These are phyloP conservation scores for Eucalyptus pumila DNA, from an alignment of 345 rosid species.

Conservation along the genomic window DNA sequence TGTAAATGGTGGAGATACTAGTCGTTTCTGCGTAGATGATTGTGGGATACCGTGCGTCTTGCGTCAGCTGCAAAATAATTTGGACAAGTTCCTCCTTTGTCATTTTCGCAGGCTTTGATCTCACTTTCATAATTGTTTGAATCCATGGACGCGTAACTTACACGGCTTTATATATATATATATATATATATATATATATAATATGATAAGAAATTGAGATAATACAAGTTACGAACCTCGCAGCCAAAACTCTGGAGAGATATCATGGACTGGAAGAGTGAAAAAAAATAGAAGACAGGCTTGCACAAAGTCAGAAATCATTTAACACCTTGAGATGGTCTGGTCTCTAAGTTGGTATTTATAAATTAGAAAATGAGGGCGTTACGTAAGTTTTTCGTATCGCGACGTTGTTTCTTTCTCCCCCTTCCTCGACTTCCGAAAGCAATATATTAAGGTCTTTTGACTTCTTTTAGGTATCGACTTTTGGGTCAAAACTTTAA, in stretches of 20 bases:
- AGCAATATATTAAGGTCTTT: neutral
- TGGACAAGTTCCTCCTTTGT: neutral
- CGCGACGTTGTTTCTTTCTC: neutral
- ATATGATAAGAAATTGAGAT: neutral
- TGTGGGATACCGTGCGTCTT: neutral
- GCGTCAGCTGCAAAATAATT: neutral
- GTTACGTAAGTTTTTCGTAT: neutral
- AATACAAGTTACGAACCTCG: neutral
- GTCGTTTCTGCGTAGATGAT: neutral
- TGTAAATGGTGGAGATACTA: neutral
- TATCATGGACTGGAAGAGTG: neutral
- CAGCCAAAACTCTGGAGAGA: neutral
- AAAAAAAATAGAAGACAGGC: neutral
- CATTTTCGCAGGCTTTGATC: neutral
- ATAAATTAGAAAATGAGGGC: neutral
- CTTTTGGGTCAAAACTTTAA: neutral
- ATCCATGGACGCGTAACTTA: neutral
- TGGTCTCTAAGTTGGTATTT: neutral
- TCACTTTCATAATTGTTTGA: neutral
- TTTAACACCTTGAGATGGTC: neutral
- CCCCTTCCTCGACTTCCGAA: neutral
- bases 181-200: neutral
- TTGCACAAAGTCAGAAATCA: neutral
- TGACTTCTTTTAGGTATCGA: neutral
- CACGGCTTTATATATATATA: neutral